Base-by-base conservation (phyloP, 176 grass and related monocot species). In the Bothriochloa decipiens region DNA sequence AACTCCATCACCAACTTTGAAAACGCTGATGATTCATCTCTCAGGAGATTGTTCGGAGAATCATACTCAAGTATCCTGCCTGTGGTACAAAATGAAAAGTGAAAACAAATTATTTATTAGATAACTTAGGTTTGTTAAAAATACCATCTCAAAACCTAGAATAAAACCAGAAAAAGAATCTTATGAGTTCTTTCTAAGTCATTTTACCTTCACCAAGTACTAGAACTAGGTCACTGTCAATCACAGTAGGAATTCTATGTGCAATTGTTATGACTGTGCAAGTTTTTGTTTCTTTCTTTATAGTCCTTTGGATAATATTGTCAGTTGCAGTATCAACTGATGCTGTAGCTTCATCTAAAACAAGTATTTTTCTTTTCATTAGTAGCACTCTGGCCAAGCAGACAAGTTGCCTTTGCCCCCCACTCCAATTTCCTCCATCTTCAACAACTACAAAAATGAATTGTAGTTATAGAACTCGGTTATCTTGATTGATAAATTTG, bases 261-360 rank as follows among this genome's bases (percentile, higher is more conserved):
- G 95, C 92, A 65, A 97, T 88, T 29, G 95, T 94, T 37, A 97
- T 85, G 47, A 94, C 92, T 10, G 95, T 97, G 78, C 78, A 97
- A 23, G 70, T 79, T 65, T 49, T 77, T 11, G 95, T 94, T 82
- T 94, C 90, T 85, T 92, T 88, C 81, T 85, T 90, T 90, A 97
- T 97, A 60, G 84, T 97, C 65, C 81, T 94, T 74, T 97, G 95
- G 82, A 97, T 97, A 37, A 97, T 88, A 81, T 86, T 97, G 63
- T 97, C 92, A 13, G 90, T 97, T 62, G 86, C 95, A 43, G 90
- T 89, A 86, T 97, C 95, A 20, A 97, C 92, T 18, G 95, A 97
- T 75, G 95, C 90, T 39, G 95, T 97, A 72, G 95, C 95, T 92
- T 97, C 95, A 82, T 97, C 95, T 58, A 97, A 88, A 81, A 97